Evolutionary conservation across 2,329 filamentous ascomycete genomes (phyloP), one percentile per base, ranked within the genome.

Genomic region (Cladosporium sp.): DNA sequence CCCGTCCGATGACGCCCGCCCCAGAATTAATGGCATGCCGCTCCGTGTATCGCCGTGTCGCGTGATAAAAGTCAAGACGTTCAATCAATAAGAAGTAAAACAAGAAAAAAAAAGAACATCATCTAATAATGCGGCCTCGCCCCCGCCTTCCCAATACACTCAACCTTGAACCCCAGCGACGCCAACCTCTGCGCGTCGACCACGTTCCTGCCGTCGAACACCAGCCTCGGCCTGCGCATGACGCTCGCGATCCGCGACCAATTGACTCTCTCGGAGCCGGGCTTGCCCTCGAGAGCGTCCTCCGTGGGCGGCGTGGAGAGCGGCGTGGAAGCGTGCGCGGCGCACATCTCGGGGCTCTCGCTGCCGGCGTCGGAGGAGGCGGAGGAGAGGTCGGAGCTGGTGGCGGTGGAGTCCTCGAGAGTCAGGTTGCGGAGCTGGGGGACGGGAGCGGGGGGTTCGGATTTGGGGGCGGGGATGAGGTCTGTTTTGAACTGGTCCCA

Each of bases 201-300:
- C 8, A 67, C 52, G 16, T 62, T 62, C n/a, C 64, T 50, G 9
- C 65, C 66, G 41, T 68, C 65, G 43, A 68, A 67, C 5, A 68
- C 59, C 52, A 61, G 65, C 46, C 56, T 58, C 9, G 66, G 66
- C 32, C 60, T 45, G 41, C 55, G 51, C 55, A 68, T 65, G 35
- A 55, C 42, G n/a, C 53, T 43, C 14, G 64, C 63, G 41, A 68
- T 59, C 9, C 48, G 45, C 9, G 43, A 18, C 64, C 65, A 68
- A 18, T 50, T 50, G 16, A 50, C 48, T 18, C 48, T 38, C 48
- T 50, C 48, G 4, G 8, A 38, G 13, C 48, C 48, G 9, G 48
- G 48, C 40, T 50, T 50, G n/a, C 48, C 48, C 18, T 50, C 48
- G 8, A 50, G 33, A 10, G 48, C 40, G 3, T 19, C 18, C 11